Base-by-base conservation (phyloP, 768 basidiomycete genomes). In the Udeniomyces megalosporus region DNA sequence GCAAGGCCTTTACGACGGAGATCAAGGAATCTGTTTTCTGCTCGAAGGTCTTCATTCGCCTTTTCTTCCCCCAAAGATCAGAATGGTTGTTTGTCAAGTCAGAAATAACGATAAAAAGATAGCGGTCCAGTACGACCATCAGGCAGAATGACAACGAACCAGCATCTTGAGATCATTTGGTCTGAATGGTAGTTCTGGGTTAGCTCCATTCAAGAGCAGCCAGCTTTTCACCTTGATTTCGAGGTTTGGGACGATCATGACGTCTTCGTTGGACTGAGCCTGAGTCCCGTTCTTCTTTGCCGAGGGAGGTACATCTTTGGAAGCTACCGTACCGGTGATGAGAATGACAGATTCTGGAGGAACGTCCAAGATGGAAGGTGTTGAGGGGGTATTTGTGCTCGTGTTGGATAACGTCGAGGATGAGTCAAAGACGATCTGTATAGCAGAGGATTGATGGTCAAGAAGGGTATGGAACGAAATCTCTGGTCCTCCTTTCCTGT, bases 401-500 rank as follows among this genome's bases (percentile, higher is more conserved):
- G 52, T 38, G 17, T 28, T 7, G 29, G 4, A 22, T 46, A 17
- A 4, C 15, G 15, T 42, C 14, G 65, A 35, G 38, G 55, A 46
- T 17, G 55, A 24, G 53, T 22, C 65, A 68, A 17, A 42, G 38
- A 22, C 10, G 12, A 8, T 17, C 20, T 6, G 73, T 66, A 66
- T 76, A 69, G 67, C 80, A 79, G 70, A 80, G 74, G 48, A 81
- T 78, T 70, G 12, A 14, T 83, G 78, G 73, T 92, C 90, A 69
- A 81, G 85, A 71, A 95, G 79, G 34, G 83, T 84, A 76, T 85
- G 88, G 77, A 96, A 96, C 61, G 86, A 86, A 68, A 90, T 75
- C 55, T 73, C 74, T 73, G 81, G 83, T 59, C 77, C 77, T 20
- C 83, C 78, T 73, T 84, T 84, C 34, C 87, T 90, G 76, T 53